Percentiles rank a stretch among this genome's conserved stretches.
Evolutionary conservation across 176 grass and related monocot genomes (phyloP).

Genomic region (Bothriochloa decipiens): DNA sequence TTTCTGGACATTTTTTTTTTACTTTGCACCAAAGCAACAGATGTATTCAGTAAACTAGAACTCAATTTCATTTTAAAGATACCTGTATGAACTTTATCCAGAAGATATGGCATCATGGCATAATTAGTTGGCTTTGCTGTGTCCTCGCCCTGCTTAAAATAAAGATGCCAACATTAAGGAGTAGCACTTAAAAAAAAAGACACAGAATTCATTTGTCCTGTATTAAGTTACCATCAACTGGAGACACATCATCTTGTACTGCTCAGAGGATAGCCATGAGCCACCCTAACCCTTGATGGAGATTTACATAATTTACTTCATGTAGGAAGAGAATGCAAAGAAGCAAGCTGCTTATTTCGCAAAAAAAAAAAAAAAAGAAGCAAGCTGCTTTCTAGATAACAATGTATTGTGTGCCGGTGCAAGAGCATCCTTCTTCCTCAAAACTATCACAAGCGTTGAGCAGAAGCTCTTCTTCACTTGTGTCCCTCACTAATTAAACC

Average conservation of each 20-base stretch:
- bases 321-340: background rate
- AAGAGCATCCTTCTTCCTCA: constrained; percentile 3
- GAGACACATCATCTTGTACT: constrained; percentile 23
- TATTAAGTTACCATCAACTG: constrained; percentile 34
- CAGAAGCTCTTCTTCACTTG: background rate
- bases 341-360: background rate
- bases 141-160: constrained; percentile 24
- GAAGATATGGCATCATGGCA: constrained; percentile 7
- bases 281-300: constrained; percentile 27
- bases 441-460: constrained; percentile 19
- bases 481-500: background rate
- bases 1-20: constrained; percentile 12
- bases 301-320: constrained; percentile 50
- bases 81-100: constrained; percentile 54
- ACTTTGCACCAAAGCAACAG: constrained; percentile 2
- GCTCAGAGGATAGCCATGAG: constrained; percentile 28
- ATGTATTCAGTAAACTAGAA: background rate
- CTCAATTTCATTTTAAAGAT: constrained; percentile 22
- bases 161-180: constrained; percentile 18
- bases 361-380: no score
- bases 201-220: constrained; percentile 25
- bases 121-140: constrained; percentile 23
- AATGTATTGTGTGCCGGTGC: background rate
- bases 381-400: constrained; percentile 8
- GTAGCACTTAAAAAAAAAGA: background rate